phyloP scores from a whole-genome alignment of 2,329 filamentous ascomycete genomes.

The Podosphaera aphanis region DNA sequence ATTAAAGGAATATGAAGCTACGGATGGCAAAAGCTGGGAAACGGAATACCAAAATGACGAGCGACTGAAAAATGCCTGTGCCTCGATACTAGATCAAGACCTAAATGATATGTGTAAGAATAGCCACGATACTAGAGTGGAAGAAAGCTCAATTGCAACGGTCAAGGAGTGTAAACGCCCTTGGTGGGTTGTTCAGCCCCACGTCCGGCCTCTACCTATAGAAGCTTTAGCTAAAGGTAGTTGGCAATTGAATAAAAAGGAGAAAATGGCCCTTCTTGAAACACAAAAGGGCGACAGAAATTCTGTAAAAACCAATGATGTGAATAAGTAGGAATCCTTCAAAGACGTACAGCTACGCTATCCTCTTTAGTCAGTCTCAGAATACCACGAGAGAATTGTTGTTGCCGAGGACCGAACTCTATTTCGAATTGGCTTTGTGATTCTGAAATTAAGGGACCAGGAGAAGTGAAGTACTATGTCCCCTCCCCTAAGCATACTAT shows the following conservation, averaged over 20 bases:
- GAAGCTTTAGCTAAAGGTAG: slow-evolving; percentile 70
- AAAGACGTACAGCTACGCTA: too few relatives aligned
- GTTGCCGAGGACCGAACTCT: too few relatives aligned
- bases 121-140: slow-evolving; percentile 14
- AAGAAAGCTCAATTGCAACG: slow-evolving; percentile 39
- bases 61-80: slow-evolving; percentile 15
- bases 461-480: too few relatives aligned
- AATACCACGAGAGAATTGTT: too few relatives aligned
- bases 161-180: slow-evolving; percentile 55
- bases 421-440: too few relatives aligned
- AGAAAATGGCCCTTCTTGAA: slow-evolving; percentile 22
- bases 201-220: slow-evolving; percentile 63
- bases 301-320: too few relatives aligned
- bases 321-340: too few relatives aligned
- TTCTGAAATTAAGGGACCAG: too few relatives aligned
- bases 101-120: slow-evolving; percentile 15
- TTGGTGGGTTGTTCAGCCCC: slow-evolving; percentile 78
- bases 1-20: slow-evolving; percentile 40
- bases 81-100: slow-evolving; percentile 22
- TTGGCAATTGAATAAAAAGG: slow-evolving; percentile 50
- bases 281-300: slow-evolving; percentile 7
- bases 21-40: slow-evolving; percentile 25
- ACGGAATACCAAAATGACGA: slow-evolving; percentile 16
- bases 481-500: too few relatives aligned
- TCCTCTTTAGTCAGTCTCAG: too few relatives aligned